These are phyloP conservation scores for Achaetomiella virescens DNA, from an alignment of 495 filamentous ascomycete genomes.

Conservation along the genomic window DNA sequence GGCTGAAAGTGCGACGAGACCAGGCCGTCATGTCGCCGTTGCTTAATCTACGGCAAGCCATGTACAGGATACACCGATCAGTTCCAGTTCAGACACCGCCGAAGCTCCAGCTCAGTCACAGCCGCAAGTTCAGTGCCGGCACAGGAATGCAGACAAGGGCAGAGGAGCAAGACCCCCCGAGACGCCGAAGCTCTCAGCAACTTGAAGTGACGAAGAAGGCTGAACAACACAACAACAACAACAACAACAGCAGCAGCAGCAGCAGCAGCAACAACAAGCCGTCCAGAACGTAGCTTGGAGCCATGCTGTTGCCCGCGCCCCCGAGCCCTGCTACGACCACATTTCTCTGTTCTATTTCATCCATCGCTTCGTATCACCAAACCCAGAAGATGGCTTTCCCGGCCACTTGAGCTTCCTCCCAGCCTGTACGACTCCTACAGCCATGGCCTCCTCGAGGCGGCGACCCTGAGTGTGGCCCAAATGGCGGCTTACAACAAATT, in stretches of 20 bases:
- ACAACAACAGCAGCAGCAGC: not conserved
- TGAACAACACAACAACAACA: not conserved
- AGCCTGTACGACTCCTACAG: conserved; percentile 14
- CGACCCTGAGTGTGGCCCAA: conserved; percentile 20
- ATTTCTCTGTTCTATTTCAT: conserved; percentile 25
- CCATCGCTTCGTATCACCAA: conserved; percentile 19
- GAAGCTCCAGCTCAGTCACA: not conserved
- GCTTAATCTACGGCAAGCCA: conserved; percentile 20
- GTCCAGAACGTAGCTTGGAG: not conserved
- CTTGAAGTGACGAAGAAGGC: not conserved
- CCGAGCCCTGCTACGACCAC: conserved; percentile 15
- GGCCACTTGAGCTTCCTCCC: conserved; percentile 24
- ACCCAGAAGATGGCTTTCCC: conserved; percentile 17
- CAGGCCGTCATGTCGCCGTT: conserved; percentile 21
- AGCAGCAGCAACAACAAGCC: not conserved
- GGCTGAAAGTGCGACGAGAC: conserved; percentile 20
- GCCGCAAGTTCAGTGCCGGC: not conserved
- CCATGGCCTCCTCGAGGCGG: conserved; percentile 16
- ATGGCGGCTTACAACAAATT: conserved; percentile 26
- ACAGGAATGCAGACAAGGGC: conserved; percentile 1
- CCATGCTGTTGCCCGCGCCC: not conserved
- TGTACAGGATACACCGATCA: conserved; percentile 25
- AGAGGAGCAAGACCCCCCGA: not conserved
- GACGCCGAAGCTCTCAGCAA: not conserved
- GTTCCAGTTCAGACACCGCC: conserved; percentile 22